Base-by-base conservation (phyloP, 2,329 filamentous ascomycete genomes). In the Thyridium curvatum region DNA sequence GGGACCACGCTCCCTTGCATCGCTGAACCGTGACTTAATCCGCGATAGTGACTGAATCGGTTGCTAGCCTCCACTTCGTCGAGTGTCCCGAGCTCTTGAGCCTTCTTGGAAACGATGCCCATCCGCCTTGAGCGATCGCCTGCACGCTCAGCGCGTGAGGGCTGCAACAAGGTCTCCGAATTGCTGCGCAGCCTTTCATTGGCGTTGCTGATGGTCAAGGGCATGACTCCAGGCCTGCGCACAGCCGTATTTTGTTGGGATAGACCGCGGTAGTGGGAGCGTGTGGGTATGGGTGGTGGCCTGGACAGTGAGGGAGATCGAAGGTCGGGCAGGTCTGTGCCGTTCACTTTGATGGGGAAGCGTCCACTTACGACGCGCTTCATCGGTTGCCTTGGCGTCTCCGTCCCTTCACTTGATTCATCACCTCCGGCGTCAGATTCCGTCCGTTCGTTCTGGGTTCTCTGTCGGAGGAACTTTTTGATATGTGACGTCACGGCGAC, bases 181-280 rank as follows among this genome's bases (percentile, higher is more conserved):
- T 83, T 82, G 50, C 79, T 83, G 32, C 79, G 74, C 12, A 77
- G 50, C 9, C 82, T 73, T 55, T 89, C 84, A 46, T 79, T 85
- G 18, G 75, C 69, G 46, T 74, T 91, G 14, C 79, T 79, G 39
- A 86, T 81, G 3, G 82, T 79, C 33, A 80, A 53, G 8, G 76
- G 86, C 60, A 86, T 79, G n/a, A 88, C 74, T 2, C 81, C 79
- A 1, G 88, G 86, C 41, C 83, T 72, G 40, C 86, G 78, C 34
- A 79, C 66, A 6, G 75, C 65, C 3, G 73, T 66, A 48, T 73
- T 84, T 46, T 86, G 80, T 48, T 84, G 80, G 3, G 83, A 87
- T 4, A 83, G 65, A 2, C 81, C 81, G 21, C 90, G 80, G 49
- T 86, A 87, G 57, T 95, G 89, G 3, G 88, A 93, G 43, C 84